These are phyloP conservation scores for Oryza punctata DNA, from an alignment of 176 grass and related monocot genomes.

Conservation along the genomic window DNA sequence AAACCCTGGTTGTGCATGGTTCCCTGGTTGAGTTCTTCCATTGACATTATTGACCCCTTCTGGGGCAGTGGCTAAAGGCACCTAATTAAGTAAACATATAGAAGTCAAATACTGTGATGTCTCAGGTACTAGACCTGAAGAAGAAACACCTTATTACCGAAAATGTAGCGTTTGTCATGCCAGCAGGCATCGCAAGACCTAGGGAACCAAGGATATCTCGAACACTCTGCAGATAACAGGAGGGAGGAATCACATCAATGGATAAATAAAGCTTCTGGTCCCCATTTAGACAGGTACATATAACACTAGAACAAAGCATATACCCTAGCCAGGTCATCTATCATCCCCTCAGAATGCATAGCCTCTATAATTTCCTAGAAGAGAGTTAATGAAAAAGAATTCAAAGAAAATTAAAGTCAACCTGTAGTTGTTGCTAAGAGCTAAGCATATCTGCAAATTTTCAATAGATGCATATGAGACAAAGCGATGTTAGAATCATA, in stretches of 20 bases:
- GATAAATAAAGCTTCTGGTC: background rate
- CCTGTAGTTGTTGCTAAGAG: background rate
- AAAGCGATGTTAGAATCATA: constrained; percentile 36
- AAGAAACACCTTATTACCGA: constrained; percentile 42
- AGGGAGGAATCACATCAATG: constrained; percentile 3
- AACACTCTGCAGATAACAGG: constrained; percentile 62
- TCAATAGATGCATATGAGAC: background rate
- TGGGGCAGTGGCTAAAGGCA: constrained; percentile 47
- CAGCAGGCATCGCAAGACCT: constrained; percentile 57
- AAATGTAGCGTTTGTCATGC: constrained; percentile 51
- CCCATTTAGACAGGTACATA: constrained; percentile 20
- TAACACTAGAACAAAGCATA: constrained; percentile 28
- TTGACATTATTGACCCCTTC: constrained; percentile 56
- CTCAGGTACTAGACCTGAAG: background rate
- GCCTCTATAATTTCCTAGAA: constrained; percentile 42
- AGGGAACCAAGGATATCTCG: constrained; percentile 74
- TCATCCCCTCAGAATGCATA: constrained; percentile 19
- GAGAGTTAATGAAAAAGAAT: background rate
- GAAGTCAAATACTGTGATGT: constrained; percentile 11
- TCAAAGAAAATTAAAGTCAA: constrained; percentile 12
- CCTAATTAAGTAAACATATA: constrained; percentile 53
- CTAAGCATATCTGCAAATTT: background rate
- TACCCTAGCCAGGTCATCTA: constrained; percentile 34
- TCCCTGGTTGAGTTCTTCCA: constrained; percentile 55
- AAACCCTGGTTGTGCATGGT: constrained; percentile 63